Percentiles rank a stretch among this genome's conserved stretches.
These are phyloP conservation scores for Fusarium sp. DNA, from an alignment of 2,329 filamentous ascomycete genomes.

Conservation along the genomic window DNA sequence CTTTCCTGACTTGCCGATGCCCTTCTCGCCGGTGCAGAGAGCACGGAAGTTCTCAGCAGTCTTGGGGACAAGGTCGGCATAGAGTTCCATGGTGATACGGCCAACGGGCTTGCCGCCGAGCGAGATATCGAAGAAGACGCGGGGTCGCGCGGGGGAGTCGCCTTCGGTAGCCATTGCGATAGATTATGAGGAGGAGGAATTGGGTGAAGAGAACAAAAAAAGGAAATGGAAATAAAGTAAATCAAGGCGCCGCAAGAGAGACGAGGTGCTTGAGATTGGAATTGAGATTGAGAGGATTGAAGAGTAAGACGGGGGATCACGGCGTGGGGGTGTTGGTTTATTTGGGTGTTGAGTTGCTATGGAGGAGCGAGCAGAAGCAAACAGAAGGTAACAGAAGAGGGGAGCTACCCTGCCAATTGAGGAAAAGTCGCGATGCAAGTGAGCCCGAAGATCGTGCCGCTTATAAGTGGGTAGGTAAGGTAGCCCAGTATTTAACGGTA, in stretches of 20 bases:
- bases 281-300: neutral
- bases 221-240: neutral
- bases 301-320: neutral
- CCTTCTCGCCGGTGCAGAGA: conserved; percentile 95
- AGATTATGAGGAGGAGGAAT: neutral
- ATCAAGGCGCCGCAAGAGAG: conserved; percentile 2
- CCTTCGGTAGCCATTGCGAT: conserved; percentile 54
- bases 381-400: conserved; percentile 39
- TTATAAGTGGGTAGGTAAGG: conserved; percentile 36
- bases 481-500: neutral
- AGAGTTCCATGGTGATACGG: conserved; percentile 87
- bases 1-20: conserved; percentile 80
- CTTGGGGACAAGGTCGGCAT: conserved; percentile 82
- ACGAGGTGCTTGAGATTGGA: neutral
- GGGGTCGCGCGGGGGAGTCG: conserved; percentile 66
- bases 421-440: conserved; percentile 38
- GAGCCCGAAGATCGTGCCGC: conserved; percentile 31
- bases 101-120: conserved; percentile 79
- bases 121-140: conserved; percentile 93
- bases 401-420: conserved; percentile 33
- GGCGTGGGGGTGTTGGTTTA: conserved; percentile 6
- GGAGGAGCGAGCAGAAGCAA: conserved; percentile 12
- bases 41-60: conserved; percentile 96
- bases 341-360: neutral
- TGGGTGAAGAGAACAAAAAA: neutral